These are phyloP conservation scores for Lyophyllum semitale DNA, from an alignment of 768 basidiomycete genomes.

Conservation along the genomic window DNA sequence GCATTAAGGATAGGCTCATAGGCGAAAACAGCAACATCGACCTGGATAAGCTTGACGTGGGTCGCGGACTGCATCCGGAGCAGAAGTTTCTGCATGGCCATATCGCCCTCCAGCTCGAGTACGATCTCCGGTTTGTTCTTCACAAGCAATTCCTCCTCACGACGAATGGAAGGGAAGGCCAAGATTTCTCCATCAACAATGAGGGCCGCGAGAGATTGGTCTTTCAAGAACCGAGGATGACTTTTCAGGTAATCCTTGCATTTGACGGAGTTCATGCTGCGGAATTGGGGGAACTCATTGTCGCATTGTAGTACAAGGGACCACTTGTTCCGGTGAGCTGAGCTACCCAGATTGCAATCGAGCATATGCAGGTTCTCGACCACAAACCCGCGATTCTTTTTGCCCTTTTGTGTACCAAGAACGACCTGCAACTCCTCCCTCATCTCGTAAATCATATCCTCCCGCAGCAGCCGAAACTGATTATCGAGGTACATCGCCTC, in stretches of 20 bases:
- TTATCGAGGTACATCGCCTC: constrained; percentile 10
- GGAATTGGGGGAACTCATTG: constrained; percentile 38
- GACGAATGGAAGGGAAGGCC: constrained; percentile 52
- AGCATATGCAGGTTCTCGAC: constrained; percentile 38
- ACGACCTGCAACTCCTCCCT: constrained; percentile 54
- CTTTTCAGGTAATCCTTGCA: constrained; percentile 40
- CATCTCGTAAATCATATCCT: constrained; percentile 16
- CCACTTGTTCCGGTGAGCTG: constrained; percentile 32
- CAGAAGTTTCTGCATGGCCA: constrained; percentile 39
- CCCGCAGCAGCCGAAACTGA: constrained; percentile 11
- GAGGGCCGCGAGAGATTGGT: constrained; percentile 58
- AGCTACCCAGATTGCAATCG: constrained; percentile 34
- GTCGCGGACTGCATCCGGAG: constrained; percentile 32
- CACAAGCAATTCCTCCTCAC: constrained; percentile 54
- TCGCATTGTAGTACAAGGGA: constrained; percentile 42
- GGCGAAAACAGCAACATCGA: constrained; percentile 63
- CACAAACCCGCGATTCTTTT: constrained; percentile 30
- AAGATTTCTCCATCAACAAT: constrained; percentile 48
- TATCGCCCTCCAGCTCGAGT: constrained; percentile 51
- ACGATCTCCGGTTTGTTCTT: constrained; percentile 50
- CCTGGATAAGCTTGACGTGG: constrained; percentile 44
- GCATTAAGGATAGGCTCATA: constrained; percentile 62
- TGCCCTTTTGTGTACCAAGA: constrained; percentile 37
- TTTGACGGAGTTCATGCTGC: constrained; percentile 26
- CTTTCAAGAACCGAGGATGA: constrained; percentile 45